Evolutionary conservation across 257 asterid species (phyloP), one percentile per base, ranked within the genome.

Genomic region (Striga asiatica): DNA sequence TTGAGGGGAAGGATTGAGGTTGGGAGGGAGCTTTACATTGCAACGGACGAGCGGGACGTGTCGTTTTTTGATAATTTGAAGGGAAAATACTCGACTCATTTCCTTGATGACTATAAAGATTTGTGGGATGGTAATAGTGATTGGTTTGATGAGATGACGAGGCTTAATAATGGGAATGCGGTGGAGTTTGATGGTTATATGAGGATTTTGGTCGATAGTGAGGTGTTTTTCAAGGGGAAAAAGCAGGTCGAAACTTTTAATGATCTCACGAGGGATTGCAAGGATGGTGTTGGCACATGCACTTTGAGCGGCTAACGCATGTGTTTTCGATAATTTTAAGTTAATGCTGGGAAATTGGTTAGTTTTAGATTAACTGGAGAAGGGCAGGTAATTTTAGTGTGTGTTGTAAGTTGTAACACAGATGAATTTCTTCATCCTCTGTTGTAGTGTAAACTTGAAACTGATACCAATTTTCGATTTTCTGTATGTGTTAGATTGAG

Each of bases 131-230:
- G 52, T 11, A 75, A 62, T 17, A 84, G 91, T 3, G 84, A 84
- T 20, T 92, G 99, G 99, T 75, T 78, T 38, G 41, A 62, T 0
- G 99, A 92, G 51, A 92, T 56, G 23, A 66, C n/a, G 12, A 83
- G 57, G 74, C 84, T 92, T 27, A 84, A 76, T 60, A 64, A 62
- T 29, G 97, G 94, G 2, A 74, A 50, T 14, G 67, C 88, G 0
- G 91, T 82, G 9, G 95, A 88, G 61, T 84, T 92, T 42, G 99
- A 92, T 66, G 84, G 84, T 43, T 92, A 80, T 71, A 88, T 88
- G 99, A 84, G 79, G 71, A 56, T 52, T 4, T 65, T 79, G 14
- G 89, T 91, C 12, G 98, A 91, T 61, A 70, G 80, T n/a, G 94
- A 82, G 61, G 89, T 91, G 71, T 78, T 80, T 65, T 58, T 68